These are phyloP conservation scores for Coemansia sp. DNA, from an alignment of 192 early-diverging fungal species.

Conservation along the genomic window DNA sequence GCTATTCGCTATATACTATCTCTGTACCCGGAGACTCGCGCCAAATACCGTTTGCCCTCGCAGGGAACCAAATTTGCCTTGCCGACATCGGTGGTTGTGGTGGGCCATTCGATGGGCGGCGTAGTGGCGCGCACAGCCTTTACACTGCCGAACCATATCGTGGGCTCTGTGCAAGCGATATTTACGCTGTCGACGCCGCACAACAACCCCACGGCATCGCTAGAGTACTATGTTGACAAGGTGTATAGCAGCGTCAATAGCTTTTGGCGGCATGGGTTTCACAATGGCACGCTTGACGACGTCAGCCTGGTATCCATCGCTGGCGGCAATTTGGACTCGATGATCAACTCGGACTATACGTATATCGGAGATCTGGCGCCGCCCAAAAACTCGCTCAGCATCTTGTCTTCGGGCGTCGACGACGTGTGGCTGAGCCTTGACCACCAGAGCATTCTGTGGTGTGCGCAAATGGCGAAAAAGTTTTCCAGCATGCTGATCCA, in stretches of 20 bases:
- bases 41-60: constrained; percentile 13
- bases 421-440: constrained; percentile 86
- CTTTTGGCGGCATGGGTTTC: constrained; percentile 66
- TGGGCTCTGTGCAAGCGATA: constrained; percentile 75
- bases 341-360: constrained; percentile 77
- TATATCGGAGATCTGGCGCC: constrained; percentile 69
- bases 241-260: constrained; percentile 68
- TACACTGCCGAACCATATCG: constrained; percentile 66
- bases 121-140: constrained; percentile 85
- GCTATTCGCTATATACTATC: constrained; percentile 75
- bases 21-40: constrained; percentile 60
- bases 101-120: constrained; percentile 96
- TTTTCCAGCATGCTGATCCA: constrained; percentile 60
- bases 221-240: constrained; percentile 59
- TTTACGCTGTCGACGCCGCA: constrained; percentile 91
- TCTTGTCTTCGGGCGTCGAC: constrained; percentile 75
- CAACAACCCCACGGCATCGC: constrained; percentile 71
- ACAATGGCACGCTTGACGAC: constrained; percentile 48
- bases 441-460: constrained; percentile 89
- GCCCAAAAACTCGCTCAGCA: constrained; percentile 68
- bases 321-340: constrained; percentile 84
- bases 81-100: constrained; percentile 75
- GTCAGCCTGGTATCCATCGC: constrained; percentile 85
- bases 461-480: constrained; percentile 80
- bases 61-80: constrained; percentile 42